Percentiles rank a stretch among this genome's conserved stretches.
phyloP scores from a whole-genome alignment of 148 eudicot species.

The Vaccinium macrocarpon region DNA sequence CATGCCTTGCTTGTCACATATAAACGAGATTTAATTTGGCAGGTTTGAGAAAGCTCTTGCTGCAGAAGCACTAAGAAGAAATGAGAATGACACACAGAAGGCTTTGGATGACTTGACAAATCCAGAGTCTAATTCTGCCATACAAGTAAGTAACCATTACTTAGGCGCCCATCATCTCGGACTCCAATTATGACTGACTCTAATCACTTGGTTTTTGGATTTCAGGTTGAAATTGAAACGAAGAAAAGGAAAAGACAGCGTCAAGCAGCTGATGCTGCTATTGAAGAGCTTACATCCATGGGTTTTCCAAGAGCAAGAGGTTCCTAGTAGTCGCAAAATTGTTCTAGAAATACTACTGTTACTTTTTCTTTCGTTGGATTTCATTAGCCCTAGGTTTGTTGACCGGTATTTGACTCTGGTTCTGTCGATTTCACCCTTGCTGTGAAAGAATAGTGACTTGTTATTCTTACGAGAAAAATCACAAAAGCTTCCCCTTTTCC shows the following conservation, averaged over 20 bases:
- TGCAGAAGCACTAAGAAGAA: slow-evolving; percentile 87
- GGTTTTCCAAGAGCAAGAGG: slow-evolving; percentile 70
- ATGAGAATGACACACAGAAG: slow-evolving; percentile 77
- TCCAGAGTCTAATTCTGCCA: slow-evolving; percentile 59
- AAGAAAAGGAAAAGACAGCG: slow-evolving; percentile 64
- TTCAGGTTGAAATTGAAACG: slow-evolving; percentile 69
- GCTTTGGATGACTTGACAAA: slow-evolving; percentile 90
- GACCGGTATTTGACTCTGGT: not conserved
- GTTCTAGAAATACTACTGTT: no score
- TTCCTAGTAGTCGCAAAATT: slow-evolving; percentile 15
- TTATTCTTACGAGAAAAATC: not conserved
- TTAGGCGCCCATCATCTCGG: not conserved
- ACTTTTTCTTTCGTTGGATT: not conserved
- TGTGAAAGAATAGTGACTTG: not conserved
- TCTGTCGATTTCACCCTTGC: not conserved
- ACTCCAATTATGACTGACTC: not conserved
- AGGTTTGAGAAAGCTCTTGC: slow-evolving; percentile 83
- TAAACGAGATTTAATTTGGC: slow-evolving; percentile 13
- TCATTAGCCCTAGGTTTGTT: not conserved
- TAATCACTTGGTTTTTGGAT: slow-evolving; percentile 14
- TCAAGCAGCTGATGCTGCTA: slow-evolving; percentile 31
- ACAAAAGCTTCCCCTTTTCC: not conserved
- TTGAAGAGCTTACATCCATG: slow-evolving; percentile 57
- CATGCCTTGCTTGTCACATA: not conserved
- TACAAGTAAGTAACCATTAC: slow-evolving; percentile 50